phyloP scores from a whole-genome alignment of 2,329 filamentous ascomycete genomes.

The Phyllosticta ampelicida region DNA sequence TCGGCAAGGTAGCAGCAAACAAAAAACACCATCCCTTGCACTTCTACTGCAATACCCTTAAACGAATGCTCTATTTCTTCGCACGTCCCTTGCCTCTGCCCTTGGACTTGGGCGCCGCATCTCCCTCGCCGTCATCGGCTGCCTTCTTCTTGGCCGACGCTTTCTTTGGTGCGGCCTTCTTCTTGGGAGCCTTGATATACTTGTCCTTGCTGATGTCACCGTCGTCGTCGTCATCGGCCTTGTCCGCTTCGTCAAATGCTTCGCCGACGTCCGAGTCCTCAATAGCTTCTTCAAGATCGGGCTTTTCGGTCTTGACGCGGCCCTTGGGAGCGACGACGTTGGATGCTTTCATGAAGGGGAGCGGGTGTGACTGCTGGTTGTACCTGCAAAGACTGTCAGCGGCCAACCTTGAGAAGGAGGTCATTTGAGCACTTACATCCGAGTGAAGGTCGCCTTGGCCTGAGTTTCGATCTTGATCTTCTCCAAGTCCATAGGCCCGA shows the following conservation, averaged over 20 bases:
- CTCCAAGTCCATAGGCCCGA: conserved; percentile 72
- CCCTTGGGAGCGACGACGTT: conserved; percentile 64
- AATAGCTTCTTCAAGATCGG: conserved; percentile 91
- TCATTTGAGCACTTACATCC: conserved; percentile 50
- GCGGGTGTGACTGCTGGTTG: conserved; percentile 72
- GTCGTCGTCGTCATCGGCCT: conserved; percentile 56
- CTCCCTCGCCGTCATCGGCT: neutral
- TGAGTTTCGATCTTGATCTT: conserved; percentile 68
- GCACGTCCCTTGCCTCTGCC: conserved; percentile 3
- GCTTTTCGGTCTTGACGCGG: conserved; percentile 55
- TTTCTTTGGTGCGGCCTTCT: conserved; percentile 38
- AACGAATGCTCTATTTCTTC: conserved; percentile 3
- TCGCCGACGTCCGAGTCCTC: conserved; percentile 71
- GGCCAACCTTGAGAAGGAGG: conserved; percentile 6
- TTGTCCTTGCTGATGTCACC: conserved; percentile 90
- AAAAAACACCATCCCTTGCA: neutral
- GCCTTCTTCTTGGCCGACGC: conserved; percentile 21
- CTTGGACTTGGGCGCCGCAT: conserved; percentile 1
- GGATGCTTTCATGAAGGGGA: conserved; percentile 93
- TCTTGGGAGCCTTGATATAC: conserved; percentile 83
- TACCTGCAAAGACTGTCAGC: conserved; percentile 46
- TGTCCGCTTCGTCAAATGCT: conserved; percentile 34
- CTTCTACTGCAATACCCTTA: neutral
- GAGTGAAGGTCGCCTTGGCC: conserved; percentile 82
- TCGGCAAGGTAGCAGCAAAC: neutral